Evolutionary conservation across 2,329 filamentous ascomycete genomes (phyloP).

Genomic region (Chaetomium olivaceum): DNA sequence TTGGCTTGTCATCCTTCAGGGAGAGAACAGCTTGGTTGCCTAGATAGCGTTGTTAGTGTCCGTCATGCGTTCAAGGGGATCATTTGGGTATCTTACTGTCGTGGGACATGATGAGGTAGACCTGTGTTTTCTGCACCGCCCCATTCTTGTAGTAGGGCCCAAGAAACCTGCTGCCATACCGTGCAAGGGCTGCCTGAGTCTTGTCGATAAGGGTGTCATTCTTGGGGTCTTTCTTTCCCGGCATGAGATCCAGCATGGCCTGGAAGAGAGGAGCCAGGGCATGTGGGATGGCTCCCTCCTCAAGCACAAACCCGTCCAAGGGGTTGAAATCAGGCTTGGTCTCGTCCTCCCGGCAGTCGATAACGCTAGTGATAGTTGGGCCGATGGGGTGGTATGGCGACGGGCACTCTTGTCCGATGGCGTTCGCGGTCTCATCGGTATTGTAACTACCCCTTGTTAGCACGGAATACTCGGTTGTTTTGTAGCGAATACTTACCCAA

Average conservation of each 20-base stretch:
- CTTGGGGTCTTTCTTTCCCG: constrained; percentile 46
- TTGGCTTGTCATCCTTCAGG: constrained; percentile 59
- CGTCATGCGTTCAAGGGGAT: background rate
- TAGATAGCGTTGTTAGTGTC: constrained; percentile 30
- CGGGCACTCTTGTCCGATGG: constrained; percentile 54
- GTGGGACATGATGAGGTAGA: constrained; percentile 68
- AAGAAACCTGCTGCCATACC: constrained; percentile 54
- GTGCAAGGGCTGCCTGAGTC: constrained; percentile 50
- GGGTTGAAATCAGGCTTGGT: constrained; percentile 42
- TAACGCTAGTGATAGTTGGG: constrained; percentile 63
- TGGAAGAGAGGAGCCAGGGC: constrained; percentile 59
- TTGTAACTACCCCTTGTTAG: constrained; percentile 52
- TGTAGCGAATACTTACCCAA: constrained; percentile 47
- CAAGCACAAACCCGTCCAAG: constrained; percentile 62
- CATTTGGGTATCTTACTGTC: constrained; percentile 48
- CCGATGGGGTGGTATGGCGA: constrained; percentile 56
- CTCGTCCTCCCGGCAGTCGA: constrained; percentile 57
- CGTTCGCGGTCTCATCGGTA: constrained; percentile 57
- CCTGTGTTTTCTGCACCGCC: constrained; percentile 60
- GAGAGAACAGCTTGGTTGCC: constrained; percentile 60
- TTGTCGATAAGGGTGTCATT: constrained; percentile 44
- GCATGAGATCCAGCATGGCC: constrained; percentile 56
- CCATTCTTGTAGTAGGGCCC: constrained; percentile 59
- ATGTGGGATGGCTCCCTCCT: constrained; percentile 62
- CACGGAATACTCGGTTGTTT: background rate